These are phyloP conservation scores for Penicillium sclerotigenum DNA, from an alignment of 2,329 filamentous ascomycete genomes.

Conservation along the genomic window DNA sequence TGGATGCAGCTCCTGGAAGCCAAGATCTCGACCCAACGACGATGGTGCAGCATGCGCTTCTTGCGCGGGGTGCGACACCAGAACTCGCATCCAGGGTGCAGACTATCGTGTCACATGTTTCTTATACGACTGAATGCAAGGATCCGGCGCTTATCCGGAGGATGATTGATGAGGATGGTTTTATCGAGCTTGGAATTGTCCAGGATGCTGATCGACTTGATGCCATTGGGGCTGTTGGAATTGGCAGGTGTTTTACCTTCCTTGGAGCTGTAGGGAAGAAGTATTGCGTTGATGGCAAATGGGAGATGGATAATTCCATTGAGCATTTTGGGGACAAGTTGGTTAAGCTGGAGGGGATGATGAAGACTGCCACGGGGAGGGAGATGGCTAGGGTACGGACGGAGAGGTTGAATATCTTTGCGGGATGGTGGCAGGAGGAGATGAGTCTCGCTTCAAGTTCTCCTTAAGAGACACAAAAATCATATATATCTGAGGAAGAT, in stretches of 20 bases:
- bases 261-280: slow-evolving; percentile 55
- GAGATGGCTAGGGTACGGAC: slow-evolving; percentile 50
- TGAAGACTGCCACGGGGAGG: slow-evolving; percentile 57
- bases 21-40: slow-evolving; percentile 27
- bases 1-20: slow-evolving; percentile 20
- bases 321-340: slow-evolving; percentile 77
- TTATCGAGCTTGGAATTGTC: slow-evolving; percentile 78
- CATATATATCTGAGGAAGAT: background rate
- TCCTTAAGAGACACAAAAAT: background rate
- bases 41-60: slow-evolving; percentile 29
- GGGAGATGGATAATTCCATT: slow-evolving; percentile 62
- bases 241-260: slow-evolving; percentile 74
- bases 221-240: slow-evolving; percentile 80
- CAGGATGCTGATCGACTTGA: slow-evolving; percentile 94
- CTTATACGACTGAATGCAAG: slow-evolving; percentile 69
- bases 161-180: slow-evolving; percentile 53
- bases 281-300: slow-evolving; percentile 23
- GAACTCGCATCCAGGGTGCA: slow-evolving; percentile 66
- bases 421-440: slow-evolving; percentile 56
- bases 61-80: slow-evolving; percentile 50
- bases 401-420: slow-evolving; percentile 49
- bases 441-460: slow-evolving; percentile 14
- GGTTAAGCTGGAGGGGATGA: slow-evolving; percentile 58
- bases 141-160: slow-evolving; percentile 59
- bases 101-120: slow-evolving; percentile 70